Base-by-base conservation (phyloP, 2,329 filamentous ascomycete genomes). In the Ophiostoma piceae region DNA sequence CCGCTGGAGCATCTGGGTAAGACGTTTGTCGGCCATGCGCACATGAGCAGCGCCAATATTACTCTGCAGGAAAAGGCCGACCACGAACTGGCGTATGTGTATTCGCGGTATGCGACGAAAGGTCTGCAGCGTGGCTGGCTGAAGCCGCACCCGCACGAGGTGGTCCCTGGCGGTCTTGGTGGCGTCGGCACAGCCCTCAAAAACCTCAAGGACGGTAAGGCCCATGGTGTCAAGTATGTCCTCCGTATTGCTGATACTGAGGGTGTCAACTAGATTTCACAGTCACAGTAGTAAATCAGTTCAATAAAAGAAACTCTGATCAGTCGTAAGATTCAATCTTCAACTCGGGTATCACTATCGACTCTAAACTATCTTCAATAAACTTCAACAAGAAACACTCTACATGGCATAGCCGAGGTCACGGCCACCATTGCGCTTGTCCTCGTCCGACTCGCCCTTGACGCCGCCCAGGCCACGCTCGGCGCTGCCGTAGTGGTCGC, bases 211-310 rank as follows among this genome's bases (percentile, higher is more conserved):
- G 81, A 80, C 37, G 88, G 88, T 0, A 87, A 85, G 77, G 87
- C 85, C 14, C 86, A 83, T 74, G 87, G 82, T 2, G 80, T 84
- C 0, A 90, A 89, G 77, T 88, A 87, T 78, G 82, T 89, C 0
- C 84, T 86, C 73, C 79, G 73, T 2, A 73, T 75, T 35, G 67
- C n/a, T 12, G 74, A 75, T 3, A 74, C 74, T 2, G 69, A 71
- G 54, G 71, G 71, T 6, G 66, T 68, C 3, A 43, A 68, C 11
- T n/a, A 65, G 29, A 3, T 9, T 26, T 47, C 43, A 47, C 19
- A 47, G 16, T 47, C 43, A 47, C 43, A 0, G 8, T 2, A 47
- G 19, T 43, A n/a, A 0, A 12, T 14, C 11, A 14, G 11, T 41
- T 41, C 19, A 47, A 6, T 47, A 8, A n/a, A 16, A 7, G 1